Conservation (phyloP, 108 stramenopile genomes). For the Schizochytrium sp. region DNA sequence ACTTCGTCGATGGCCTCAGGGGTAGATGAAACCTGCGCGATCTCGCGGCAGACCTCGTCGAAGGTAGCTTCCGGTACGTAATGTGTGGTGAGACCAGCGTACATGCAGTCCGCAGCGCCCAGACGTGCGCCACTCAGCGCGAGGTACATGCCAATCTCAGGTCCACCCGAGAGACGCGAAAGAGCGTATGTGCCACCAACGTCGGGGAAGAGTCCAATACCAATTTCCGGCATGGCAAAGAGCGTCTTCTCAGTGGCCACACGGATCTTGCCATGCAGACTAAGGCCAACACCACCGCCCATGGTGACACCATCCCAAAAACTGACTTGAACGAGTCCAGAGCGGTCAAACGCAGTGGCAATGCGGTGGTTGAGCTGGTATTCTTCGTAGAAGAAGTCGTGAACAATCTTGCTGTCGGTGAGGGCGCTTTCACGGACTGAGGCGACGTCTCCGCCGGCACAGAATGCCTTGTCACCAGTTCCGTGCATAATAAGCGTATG, state of each 20-base stretch:
- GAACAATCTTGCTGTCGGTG: slow-evolving; percentile 55
- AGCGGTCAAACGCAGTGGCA: slow-evolving; percentile 58
- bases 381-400: slow-evolving; percentile 88
- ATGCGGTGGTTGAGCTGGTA: slow-evolving; percentile 88
- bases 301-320: slow-evolving; percentile 98
- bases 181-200: slow-evolving; percentile 92
- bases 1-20: slow-evolving; percentile 69
- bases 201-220: slow-evolving; percentile 96
- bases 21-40: slow-evolving; percentile 62
- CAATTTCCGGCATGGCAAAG: slow-evolving; percentile 98
- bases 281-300: slow-evolving; percentile 97
- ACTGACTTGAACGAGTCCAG: slow-evolving; percentile 80
- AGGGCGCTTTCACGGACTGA: slow-evolving; percentile 67
- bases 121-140: slow-evolving; percentile 91
- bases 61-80: slow-evolving; percentile 83
- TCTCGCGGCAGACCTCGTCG: slow-evolving; percentile 74
- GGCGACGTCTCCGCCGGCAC: slow-evolving; percentile 94
- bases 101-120: slow-evolving; percentile 82
- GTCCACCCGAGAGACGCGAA: slow-evolving; percentile 82
- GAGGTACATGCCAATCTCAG: slow-evolving; percentile 84
- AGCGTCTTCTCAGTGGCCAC: slow-evolving; percentile 91
- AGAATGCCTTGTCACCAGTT: slow-evolving; percentile 77
- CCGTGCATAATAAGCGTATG: slow-evolving; percentile 32
- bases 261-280: slow-evolving; percentile 89
- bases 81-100: slow-evolving; percentile 93